These are phyloP conservation scores for Backusella circina DNA, from an alignment of 192 early-diverging fungal genomes.

Conservation along the genomic window DNA sequence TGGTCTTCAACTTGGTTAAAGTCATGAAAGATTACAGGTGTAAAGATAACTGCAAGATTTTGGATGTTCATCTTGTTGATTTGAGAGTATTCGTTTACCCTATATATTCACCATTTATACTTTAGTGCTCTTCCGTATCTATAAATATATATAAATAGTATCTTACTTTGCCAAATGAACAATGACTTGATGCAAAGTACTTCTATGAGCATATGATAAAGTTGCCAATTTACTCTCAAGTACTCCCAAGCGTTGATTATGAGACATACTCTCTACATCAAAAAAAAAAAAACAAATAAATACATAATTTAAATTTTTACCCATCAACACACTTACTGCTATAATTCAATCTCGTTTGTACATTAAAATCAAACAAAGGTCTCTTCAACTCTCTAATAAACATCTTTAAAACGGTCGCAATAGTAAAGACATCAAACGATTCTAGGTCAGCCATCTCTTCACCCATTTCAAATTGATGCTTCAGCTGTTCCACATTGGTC, in stretches of 20 bases:
- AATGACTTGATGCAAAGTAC: constrained; percentile 50
- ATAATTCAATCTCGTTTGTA: constrained; percentile 49
- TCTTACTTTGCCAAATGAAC: constrained; percentile 53
- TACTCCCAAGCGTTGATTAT: constrained; percentile 29
- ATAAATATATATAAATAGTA: background rate
- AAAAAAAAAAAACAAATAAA: background rate
- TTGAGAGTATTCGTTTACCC: constrained; percentile 44
- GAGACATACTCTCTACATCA: background rate
- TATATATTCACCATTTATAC: constrained; percentile 14
- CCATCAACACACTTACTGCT: constrained; percentile 36
- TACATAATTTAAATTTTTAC: constrained; percentile 19
- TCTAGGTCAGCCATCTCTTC: constrained; percentile 22
- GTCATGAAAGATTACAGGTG: constrained; percentile 59
- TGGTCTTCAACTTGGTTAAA: constrained; percentile 37
- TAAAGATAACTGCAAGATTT: constrained; percentile 64
- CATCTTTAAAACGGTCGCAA: constrained; percentile 60
- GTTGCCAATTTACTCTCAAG: constrained; percentile 37
- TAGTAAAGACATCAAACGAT: constrained; percentile 52
- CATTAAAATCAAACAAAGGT: constrained; percentile 53
- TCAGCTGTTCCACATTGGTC: constrained; percentile 27
- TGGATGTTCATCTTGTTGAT: constrained; percentile 66
- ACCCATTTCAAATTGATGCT: constrained; percentile 29
- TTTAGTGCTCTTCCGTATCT: background rate
- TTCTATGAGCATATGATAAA: constrained; percentile 45
- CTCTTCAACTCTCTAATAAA: constrained; percentile 60